These are phyloP conservation scores for Pseudogymnoascus sp. DNA, from an alignment of 2,329 filamentous ascomycete genomes.

Conservation along the genomic window DNA sequence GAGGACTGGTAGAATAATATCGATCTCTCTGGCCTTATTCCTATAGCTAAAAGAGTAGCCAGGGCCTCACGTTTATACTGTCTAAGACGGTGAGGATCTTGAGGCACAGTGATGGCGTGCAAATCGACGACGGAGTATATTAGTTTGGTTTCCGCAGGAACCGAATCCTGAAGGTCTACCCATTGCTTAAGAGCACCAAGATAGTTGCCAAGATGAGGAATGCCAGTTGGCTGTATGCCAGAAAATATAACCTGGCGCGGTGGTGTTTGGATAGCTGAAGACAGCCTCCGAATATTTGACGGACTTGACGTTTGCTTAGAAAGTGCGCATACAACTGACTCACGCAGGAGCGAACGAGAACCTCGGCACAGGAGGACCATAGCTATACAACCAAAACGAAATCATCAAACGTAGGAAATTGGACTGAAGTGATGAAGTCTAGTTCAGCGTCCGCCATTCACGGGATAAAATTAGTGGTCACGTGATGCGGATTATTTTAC, in stretches of 20 bases:
- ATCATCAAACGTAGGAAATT: background rate
- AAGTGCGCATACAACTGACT: background rate
- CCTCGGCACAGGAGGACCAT: background rate
- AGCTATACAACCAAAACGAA: background rate
- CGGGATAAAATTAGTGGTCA: background rate
- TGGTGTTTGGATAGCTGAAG: background rate
- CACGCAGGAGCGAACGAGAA: background rate
- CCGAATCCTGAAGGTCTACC: conserved; percentile 68
- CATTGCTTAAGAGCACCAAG: conserved; percentile 82
- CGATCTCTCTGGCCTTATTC: conserved; percentile 68
- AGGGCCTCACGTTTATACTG: conserved; percentile 65
- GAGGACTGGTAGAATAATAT: conserved; percentile 77
- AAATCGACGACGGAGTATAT: conserved; percentile 88
- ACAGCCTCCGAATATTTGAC: conserved; percentile 2
- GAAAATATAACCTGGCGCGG: conserved; percentile 65
- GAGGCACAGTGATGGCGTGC: conserved; percentile 80
- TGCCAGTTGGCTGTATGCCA: conserved; percentile 91
- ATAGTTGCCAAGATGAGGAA: conserved; percentile 94
- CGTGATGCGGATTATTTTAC: background rate
- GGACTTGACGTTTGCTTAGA: background rate
- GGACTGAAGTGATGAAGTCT: background rate
- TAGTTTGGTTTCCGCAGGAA: conserved; percentile 50
- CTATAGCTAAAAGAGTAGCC: conserved; percentile 75
- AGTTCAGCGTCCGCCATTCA: background rate
- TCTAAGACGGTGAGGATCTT: conserved; percentile 54